Evolutionary conservation across 2,329 filamentous ascomycete genomes (phyloP).

Genomic region (Orbilia javanica): DNA sequence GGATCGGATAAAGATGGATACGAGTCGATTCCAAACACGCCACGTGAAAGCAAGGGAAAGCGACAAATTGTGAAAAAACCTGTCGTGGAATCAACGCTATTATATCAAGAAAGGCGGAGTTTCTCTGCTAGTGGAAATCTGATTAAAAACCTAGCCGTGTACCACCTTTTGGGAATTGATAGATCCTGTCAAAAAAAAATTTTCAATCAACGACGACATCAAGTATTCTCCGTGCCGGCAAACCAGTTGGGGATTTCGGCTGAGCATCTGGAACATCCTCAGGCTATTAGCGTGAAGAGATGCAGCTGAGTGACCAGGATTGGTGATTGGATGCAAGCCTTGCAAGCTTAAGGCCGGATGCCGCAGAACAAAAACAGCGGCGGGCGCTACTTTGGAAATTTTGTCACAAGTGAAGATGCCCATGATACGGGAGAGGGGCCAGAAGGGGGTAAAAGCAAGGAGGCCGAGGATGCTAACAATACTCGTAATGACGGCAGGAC

Average conservation of each 20-base stretch:
- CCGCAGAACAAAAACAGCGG: constrained; percentile 46
- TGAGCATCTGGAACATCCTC: constrained; percentile 18
- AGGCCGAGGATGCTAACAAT: constrained; percentile 22
- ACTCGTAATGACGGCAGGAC: constrained; percentile 3
- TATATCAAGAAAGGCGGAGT: constrained; percentile 5
- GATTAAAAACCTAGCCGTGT: constrained; percentile 24
- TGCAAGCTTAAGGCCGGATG: constrained; percentile 24
- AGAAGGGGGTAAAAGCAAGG: constrained; percentile 1
- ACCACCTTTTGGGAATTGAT: background rate
- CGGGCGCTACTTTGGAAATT: constrained; percentile 46
- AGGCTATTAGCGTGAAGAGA: constrained; percentile 21
- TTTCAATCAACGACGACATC: background rate
- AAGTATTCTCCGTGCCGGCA: background rate
- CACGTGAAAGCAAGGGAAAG: constrained; percentile 26
- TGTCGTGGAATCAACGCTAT: constrained; percentile 12
- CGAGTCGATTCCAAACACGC: constrained; percentile 24
- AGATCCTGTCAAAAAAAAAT: constrained; percentile 2
- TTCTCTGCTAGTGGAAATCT: background rate
- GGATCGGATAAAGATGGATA: constrained; percentile 39
- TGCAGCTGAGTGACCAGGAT: constrained; percentile 35
- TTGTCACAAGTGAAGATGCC: constrained; percentile 31
- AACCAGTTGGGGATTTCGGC: constrained; percentile 12
- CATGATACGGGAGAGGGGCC: constrained; percentile 2
- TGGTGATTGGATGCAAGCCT: constrained; percentile 17
- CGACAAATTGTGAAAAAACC: constrained; percentile 5